A percentile compares a stretch with the other conserved stretches of the same genome.
phyloP scores from a whole-genome alignment of 371 early-diverging fungal species.

The Mycotypha africana region DNA sequence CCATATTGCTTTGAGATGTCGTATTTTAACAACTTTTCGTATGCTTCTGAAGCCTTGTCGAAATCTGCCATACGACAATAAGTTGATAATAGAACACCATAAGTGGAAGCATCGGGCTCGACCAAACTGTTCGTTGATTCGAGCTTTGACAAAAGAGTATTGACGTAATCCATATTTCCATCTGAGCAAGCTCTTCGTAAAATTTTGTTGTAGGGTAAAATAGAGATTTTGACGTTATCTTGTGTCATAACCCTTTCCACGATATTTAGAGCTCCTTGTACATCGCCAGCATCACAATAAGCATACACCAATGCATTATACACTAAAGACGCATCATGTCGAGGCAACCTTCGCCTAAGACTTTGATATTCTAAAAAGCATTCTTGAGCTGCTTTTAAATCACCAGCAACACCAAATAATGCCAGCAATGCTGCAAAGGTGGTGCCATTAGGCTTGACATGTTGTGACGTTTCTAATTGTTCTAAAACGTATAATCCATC shows the following conservation, averaged over 20 bases:
- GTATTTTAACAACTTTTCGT: constrained; percentile 17
- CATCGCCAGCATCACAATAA: constrained; percentile 35
- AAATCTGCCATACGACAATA: constrained; percentile 22
- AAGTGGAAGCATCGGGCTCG: constrained; percentile 34
- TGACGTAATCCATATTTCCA: constrained; percentile 23
- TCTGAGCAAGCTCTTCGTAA: constrained; percentile 26
- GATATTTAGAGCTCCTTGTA: constrained; percentile 33
- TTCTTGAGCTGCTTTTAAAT: constrained; percentile 33
- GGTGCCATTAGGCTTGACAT: constrained; percentile 25
- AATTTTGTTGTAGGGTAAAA: constrained; percentile 36
- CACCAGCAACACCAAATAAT: constrained; percentile 43
- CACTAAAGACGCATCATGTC: constrained; percentile 29
- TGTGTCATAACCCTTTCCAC: constrained; percentile 33
- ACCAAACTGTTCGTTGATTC: constrained; percentile 19
- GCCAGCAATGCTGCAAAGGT: constrained; percentile 43
- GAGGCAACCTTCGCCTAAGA: constrained; percentile 12
- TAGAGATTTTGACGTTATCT: constrained; percentile 24
- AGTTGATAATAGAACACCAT: constrained; percentile 30
- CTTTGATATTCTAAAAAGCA: constrained; percentile 44
- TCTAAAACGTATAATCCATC: constrained; percentile 46
- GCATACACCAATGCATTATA: constrained; percentile 45
- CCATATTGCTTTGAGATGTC: constrained; percentile 33
- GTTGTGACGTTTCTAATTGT: constrained; percentile 33
- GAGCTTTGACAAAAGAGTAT: constrained; percentile 18
- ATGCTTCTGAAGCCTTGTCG: constrained; percentile 30